Evolutionary conservation across 2,329 filamentous ascomycete genomes (phyloP), one percentile per base, ranked within the genome.

Genomic region (Hypoxylon sp.): DNA sequence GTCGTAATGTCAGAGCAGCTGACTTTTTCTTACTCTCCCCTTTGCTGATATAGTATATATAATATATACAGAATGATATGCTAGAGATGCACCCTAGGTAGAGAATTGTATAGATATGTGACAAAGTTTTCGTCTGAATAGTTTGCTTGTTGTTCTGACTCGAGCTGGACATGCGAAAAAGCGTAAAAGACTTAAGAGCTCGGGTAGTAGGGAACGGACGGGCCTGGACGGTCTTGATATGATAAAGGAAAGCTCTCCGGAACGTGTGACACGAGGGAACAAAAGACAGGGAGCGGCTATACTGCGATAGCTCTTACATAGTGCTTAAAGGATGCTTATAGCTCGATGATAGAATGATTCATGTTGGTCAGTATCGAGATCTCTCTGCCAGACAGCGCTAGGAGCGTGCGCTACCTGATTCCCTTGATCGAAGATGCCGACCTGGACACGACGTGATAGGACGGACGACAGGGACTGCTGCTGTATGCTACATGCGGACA

Each of bases 331-430:
- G 17, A 29, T 38, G 18, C 40, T 18, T 40, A 38, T 42, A 50
- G 21, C 33, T 29, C 31, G 26, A 48, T 31, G 23, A 38, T 21
- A 18, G n/a, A 51, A 62, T 62, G 56, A 60, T 47, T 59, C 52
- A 53, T 62, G 48, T 35, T 18, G 26, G n/a, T 33, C 10, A 21
- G 17, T 58, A 60, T 63, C 60, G 57, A 60, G 60, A 63, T 60
- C 56, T 29, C 26, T 27, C 31, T 17, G n/a, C 31, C 31, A 33
- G 6, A 29, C 27, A 29, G 27, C 27, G 27, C 27, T 29, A 29
- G 8, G n/a, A n/a, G n/a, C 13, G 13, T 29, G 27, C 27, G 8
- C 21, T 27, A 51, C 47, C n/a, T n/a, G n/a, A 33, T 29, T 43
- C 33, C 21, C 53, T 26, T 27, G 37, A 55, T 62, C 47, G 43